A percentile compares a stretch with the other conserved stretches of the same genome.
Conservation (phyloP, 495 filamentous ascomycete species). For the Glarea lozoyensis region DNA sequence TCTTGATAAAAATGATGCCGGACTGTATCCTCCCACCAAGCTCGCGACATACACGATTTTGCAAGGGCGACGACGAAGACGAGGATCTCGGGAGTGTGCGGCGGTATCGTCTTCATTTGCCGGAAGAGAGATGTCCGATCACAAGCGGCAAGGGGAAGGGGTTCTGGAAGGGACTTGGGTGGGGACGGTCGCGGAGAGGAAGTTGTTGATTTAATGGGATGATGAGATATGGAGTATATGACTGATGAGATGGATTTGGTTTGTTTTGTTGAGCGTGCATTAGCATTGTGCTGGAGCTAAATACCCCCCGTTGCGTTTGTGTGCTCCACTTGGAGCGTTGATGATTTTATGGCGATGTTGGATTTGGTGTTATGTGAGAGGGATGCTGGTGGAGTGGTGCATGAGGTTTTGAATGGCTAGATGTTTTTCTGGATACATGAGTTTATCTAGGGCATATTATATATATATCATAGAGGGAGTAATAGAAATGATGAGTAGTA, state of each 20-base stretch:
- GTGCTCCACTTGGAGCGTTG: too few relatives aligned
- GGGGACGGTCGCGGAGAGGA: background rate
- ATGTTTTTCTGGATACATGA: too few relatives aligned
- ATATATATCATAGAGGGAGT: too few relatives aligned
- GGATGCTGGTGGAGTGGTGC: too few relatives aligned
- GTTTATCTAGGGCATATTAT: too few relatives aligned
- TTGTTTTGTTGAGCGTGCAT: too few relatives aligned
- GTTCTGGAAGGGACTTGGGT: background rate
- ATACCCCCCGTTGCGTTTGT: too few relatives aligned
- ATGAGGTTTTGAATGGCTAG: too few relatives aligned
- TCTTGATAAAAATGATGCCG: constrained; percentile 42
- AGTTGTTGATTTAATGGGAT: background rate
- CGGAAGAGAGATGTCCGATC: constrained; percentile 24
- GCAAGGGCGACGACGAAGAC: constrained; percentile 34
- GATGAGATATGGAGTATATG: background rate
- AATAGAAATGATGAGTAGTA: too few relatives aligned
- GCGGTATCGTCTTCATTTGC: constrained; percentile 41
- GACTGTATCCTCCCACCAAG: constrained; percentile 42
- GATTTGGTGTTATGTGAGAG: too few relatives aligned
- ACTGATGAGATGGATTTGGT: background rate
- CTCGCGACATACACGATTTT: constrained; percentile 35
- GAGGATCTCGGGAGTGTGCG: constrained; percentile 45
- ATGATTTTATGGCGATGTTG: too few relatives aligned
- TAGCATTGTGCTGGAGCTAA: too few relatives aligned
- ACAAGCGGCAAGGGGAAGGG: constrained; percentile 14